Conservation (phyloP, 2,329 filamentous ascomycete species). For the Bipolaris victoriae region DNA sequence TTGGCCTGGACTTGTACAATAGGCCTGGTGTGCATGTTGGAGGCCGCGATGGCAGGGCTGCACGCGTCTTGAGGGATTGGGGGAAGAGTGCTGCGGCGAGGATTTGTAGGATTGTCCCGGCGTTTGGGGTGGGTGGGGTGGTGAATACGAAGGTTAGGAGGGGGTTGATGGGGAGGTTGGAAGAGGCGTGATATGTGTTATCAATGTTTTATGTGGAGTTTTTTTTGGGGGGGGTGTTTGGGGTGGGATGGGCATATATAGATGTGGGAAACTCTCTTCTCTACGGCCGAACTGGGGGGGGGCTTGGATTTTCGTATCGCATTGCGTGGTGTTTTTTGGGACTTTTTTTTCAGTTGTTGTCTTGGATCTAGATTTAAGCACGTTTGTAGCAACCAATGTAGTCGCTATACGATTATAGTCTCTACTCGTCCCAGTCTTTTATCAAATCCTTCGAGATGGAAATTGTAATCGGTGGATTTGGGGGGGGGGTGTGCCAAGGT, state of each 20-base stretch:
- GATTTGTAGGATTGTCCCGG: constrained; percentile 84
- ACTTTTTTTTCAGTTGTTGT: not conserved
- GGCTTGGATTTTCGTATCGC: not conserved
- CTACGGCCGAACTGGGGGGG: not conserved
- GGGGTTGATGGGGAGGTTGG: constrained; percentile 64
- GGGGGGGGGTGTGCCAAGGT: too few relatives aligned
- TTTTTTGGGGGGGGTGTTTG: not conserved
- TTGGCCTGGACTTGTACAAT: constrained; percentile 88
- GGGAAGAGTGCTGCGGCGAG: constrained; percentile 73
- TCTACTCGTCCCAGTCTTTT: too few relatives aligned
- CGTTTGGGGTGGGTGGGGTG: constrained; percentile 86
- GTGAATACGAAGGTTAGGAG: constrained; percentile 77
- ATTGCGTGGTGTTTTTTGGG: not conserved
- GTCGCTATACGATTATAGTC: too few relatives aligned
- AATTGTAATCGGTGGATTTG: too few relatives aligned
- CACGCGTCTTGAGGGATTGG: constrained; percentile 76
- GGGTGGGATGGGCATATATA: not conserved
- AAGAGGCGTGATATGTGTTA: constrained; percentile 14
- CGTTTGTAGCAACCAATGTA: too few relatives aligned
- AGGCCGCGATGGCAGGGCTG: constrained; percentile 65
- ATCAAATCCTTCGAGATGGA: too few relatives aligned
- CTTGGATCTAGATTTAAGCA: not conserved
- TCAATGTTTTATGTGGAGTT: too few relatives aligned
- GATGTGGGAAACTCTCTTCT: not conserved
- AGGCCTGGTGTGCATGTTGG: constrained; percentile 59